Evolutionary conservation across 1,284 basidiomycete genomes (phyloP), one percentile per base, ranked within the genome.

Genomic region (Neotropicomus parvogracilis): DNA sequence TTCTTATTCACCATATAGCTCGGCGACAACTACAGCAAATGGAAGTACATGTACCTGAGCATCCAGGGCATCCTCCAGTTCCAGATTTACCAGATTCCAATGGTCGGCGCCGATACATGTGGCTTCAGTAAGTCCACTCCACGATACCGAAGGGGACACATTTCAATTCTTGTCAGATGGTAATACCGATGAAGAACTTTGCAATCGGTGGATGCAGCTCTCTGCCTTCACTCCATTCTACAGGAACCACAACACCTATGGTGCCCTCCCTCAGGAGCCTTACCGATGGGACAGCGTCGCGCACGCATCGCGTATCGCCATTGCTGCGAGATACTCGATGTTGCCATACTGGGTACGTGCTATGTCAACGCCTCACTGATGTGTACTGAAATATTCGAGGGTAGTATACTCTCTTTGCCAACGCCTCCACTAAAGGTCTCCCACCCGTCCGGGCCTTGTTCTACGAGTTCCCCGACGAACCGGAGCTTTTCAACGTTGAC

Each of bases 121-220:
- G 82, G 80, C 13, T 83, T 83, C 68, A 71, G 77, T 79, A 54
- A 50, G 75, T 67, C 14, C 26, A 19, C 34, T 46, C 44, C 24
- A 32, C 19, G 6, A 16, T 6, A n/a, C 33, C 26, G 37, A 39
- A 43, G 42, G 46, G 8, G 27, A 26, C 40, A 32, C 47, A 21
- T 52, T 54, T 36, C 48, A 46, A 39, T 26, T 8, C 21, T 11
- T 27, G 41, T 54, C 53, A 80, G 80, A 75, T 52, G 78, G 73
- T 0, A 89, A 91, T 64, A 82, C 83, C 0, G 79, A 88, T 57
- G 90, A 92, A 63, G 85, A 89, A 62, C 74, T 92, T 8, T 88
- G 87, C 64, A 85, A 83, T 51, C 77, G 88, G 19, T 91, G 88
- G 88, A 88, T 87, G 83, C 79, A 83, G 59, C 73, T 91, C 11